Evolutionary conservation across 768 basidiomycete species (phyloP), one percentile per base, ranked within the genome.

Genomic region (Dacryopinax primogenitus): DNA sequence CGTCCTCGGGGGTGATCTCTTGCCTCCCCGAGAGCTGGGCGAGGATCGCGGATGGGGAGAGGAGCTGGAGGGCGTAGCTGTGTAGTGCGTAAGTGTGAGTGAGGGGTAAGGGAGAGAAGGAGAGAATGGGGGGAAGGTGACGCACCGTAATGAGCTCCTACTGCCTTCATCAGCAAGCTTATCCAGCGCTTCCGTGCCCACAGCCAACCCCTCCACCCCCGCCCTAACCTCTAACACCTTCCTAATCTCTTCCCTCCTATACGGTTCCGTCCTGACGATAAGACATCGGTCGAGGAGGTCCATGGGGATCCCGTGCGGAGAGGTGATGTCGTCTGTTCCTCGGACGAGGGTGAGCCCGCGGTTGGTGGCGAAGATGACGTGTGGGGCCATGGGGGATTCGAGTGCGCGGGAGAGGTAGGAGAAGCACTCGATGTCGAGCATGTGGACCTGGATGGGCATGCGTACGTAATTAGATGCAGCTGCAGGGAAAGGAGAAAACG

Each of bases 351-450:
- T 83, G 69, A 92, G 87, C 2, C 95, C 96, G 23, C 96, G 84
- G 74, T 99, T 99, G 28, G 95, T 96, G 1, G 96, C 96, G 67
- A 98, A 81, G 70, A 99, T 89, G 30, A 99, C 95, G 2, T 96
- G 96, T 0, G 96, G 96, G 1, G 96, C 93, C 86, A 99, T 92
- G 1, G 90, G 86, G 0, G 92, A 93, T 76, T 98, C 96, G 51
- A 99, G 82, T 9, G 97, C 83, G 12, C 92, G 87, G 75, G 98
- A 98, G 36, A 99, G 83, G 77, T 95, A 99, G 3, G 96, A 97
- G 79, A 98, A 99, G 75, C 94, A 97, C 75, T 99, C 96, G 71
- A 98, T 94, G 74, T 99, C 96, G 67, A 99, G 85, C 95, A 98
- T 98, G 77, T 99, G 96, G 26, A 98, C 95, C 93, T 96, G 71